Percentiles rank a stretch among this genome's conserved stretches.
Evolutionary conservation across 352 stramenopile genomes (phyloP).

Genomic region (Globisporangium megalacanthum): DNA sequence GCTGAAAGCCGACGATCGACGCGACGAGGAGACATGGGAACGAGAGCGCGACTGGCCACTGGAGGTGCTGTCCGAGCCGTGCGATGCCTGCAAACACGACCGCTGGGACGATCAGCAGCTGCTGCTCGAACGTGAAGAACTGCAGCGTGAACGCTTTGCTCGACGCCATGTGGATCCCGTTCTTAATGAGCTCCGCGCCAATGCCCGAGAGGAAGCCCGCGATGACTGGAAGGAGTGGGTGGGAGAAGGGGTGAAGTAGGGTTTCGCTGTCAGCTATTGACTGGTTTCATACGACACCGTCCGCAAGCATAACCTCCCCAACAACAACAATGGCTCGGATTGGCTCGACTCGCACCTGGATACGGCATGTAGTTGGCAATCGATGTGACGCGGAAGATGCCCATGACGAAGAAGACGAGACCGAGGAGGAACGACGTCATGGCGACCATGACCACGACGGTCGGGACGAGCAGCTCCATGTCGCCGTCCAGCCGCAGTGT

Average conservation of each 20-base stretch:
- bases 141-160: slow-evolving; percentile 40
- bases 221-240: slow-evolving; percentile 35
- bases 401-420: slow-evolving; percentile 62
- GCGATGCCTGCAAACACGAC: slow-evolving; percentile 53
- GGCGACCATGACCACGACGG: slow-evolving; percentile 66
- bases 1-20: slow-evolving; percentile 60
- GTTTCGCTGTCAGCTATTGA: neutral
- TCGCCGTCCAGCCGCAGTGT: slow-evolving; percentile 50
- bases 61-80: slow-evolving; percentile 49
- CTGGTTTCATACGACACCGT: too few species aligned
- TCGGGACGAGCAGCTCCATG: slow-evolving; percentile 57
- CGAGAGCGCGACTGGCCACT: slow-evolving; percentile 60
- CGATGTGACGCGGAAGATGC: slow-evolving; percentile 59
- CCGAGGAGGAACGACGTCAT: slow-evolving; percentile 63
- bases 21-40: slow-evolving; percentile 61
- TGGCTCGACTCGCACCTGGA: slow-evolving; percentile 22
- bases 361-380: slow-evolving; percentile 86
- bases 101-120: slow-evolving; percentile 48
- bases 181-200: slow-evolving; percentile 68
- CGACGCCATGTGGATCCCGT: slow-evolving; percentile 75
- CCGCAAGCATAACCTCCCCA: too few species aligned
- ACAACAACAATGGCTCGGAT: too few species aligned
- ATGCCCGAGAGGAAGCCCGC: slow-evolving; percentile 78
- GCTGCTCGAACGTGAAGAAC: slow-evolving; percentile 57
- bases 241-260: neutral